phyloP scores from a whole-genome alignment of 495 filamentous ascomycete genomes.

The Penicillium parvum region DNA sequence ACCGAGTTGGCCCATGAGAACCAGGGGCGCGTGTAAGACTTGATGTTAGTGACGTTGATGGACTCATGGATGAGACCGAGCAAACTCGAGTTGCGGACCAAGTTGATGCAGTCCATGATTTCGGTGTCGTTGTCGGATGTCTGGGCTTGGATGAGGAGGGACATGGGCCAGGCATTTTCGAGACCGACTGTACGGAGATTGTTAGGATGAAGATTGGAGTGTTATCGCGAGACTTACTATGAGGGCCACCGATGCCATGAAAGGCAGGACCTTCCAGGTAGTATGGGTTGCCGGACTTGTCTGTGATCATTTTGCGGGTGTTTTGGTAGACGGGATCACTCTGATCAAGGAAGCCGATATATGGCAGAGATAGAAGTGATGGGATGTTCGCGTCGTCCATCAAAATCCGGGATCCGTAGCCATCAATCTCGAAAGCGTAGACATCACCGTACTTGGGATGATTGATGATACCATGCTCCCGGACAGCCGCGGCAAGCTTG shows the following conservation, averaged over 20 bases:
- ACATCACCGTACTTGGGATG: conserved; percentile 82
- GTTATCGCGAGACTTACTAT: conserved; percentile 32
- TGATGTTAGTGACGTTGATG: conserved; percentile 71
- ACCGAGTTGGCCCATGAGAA: conserved; percentile 98
- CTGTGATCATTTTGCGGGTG: conserved; percentile 86
- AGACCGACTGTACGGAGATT: conserved; percentile 58
- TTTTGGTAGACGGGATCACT: conserved; percentile 75
- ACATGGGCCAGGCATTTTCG: conserved; percentile 95
- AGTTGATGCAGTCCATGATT: conserved; percentile 64
- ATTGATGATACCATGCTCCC: conserved; percentile 83
- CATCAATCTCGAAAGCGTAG: conserved; percentile 96
- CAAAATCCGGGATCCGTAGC: conserved; percentile 82
- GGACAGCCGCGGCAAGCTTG: conserved; percentile 69
- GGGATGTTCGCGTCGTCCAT: conserved; percentile 99
- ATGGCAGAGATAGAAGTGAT: conserved; percentile 78
- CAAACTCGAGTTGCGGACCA: conserved; percentile 66
- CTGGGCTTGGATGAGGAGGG: conserved; percentile 81
- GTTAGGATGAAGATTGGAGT: too few species aligned
- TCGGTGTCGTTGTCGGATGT: conserved; percentile 85
- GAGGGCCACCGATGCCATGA: conserved; percentile 81
- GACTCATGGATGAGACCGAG: conserved; percentile 90
- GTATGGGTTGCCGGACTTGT: conserved; percentile 79
- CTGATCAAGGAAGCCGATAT: conserved; percentile 73
- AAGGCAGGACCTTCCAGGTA: conserved; percentile 77
- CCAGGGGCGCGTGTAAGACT: conserved; percentile 83